phyloP scores from a whole-genome alignment of 2,329 filamentous ascomycete species.

The Ascochyta koolunga region DNA sequence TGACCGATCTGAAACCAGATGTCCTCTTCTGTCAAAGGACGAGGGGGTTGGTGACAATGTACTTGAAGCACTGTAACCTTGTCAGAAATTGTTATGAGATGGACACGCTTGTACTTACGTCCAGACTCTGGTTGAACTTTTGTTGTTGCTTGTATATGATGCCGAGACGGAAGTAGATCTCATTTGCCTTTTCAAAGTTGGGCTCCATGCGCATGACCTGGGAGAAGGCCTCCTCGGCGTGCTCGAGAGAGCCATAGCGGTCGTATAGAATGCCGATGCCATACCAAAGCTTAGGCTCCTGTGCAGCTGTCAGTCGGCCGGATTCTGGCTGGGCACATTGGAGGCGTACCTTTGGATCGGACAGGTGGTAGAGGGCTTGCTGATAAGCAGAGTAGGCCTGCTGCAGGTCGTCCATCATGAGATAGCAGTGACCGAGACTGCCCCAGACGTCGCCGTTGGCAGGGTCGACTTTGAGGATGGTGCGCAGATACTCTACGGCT shows the following conservation, averaged over 20 bases:
- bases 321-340: not conserved
- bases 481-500: constrained; percentile 90
- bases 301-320: constrained; percentile 2
- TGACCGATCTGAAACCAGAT: constrained; percentile 99
- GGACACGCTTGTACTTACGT: constrained; percentile 62
- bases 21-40: constrained; percentile 92
- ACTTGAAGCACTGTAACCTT: constrained; percentile 87
- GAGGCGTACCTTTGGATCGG: constrained; percentile 79
- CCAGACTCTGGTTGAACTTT: constrained; percentile 89
- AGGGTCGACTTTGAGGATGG: constrained; percentile 85
- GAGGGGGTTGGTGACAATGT: constrained; percentile 94
- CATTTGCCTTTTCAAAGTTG: constrained; percentile 97
- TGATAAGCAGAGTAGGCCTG: constrained; percentile 97
- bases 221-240: constrained; percentile 96
- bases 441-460: constrained; percentile 97
- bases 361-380: constrained; percentile 88
- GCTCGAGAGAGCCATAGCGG: constrained; percentile 92
- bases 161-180: constrained; percentile 98
- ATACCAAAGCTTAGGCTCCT: constrained; percentile 98
- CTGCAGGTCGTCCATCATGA: constrained; percentile 98
- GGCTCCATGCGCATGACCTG: constrained; percentile 99
- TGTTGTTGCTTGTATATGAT: constrained; percentile 99
- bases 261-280: constrained; percentile 98
- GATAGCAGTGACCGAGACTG: constrained; percentile 93
- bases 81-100: constrained; percentile 18